Evolutionary conservation across 2,329 filamentous ascomycete genomes (phyloP).

Genomic region (Sporothrix pallida): DNA sequence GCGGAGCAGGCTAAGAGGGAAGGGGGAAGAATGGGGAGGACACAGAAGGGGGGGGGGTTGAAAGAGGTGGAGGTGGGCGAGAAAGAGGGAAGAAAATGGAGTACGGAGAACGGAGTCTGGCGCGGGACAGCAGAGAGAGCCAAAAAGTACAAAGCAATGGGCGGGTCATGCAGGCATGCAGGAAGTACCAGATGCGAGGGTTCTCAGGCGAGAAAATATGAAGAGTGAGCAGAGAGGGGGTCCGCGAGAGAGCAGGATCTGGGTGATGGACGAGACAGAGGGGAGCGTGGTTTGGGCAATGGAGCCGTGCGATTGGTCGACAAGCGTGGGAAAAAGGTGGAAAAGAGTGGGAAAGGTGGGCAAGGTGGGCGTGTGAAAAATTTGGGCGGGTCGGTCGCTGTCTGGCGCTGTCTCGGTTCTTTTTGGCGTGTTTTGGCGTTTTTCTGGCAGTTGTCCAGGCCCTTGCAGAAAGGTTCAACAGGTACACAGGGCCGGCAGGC

Average conservation of each 20-base stretch:
- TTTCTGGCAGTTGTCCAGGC: conserved; percentile 20
- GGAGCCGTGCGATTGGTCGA: conserved; percentile 29
- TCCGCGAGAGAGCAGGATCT: conserved; percentile 1
- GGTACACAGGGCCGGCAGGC: not conserved
- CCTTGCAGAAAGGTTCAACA: not conserved
- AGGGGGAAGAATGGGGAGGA: conserved; percentile 1
- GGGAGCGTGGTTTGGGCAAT: conserved; percentile 19
- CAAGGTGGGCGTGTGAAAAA: conserved; percentile 28
- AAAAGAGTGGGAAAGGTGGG: conserved; percentile 24
- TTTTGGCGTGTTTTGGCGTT: not conserved
- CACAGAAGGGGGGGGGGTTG: not conserved
- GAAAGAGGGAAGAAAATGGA: conserved; percentile 28
- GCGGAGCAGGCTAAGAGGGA: conserved; percentile 32
- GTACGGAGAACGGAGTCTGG: conserved; percentile 31
- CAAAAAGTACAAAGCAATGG: conserved; percentile 12
- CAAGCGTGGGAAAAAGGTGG: conserved; percentile 26
- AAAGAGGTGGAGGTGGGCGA: conserved; percentile 15
- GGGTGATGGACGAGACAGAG: conserved; percentile 15
- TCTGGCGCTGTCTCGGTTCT: conserved; percentile 16
- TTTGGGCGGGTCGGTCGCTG: conserved; percentile 28
- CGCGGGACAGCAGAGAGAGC: conserved; percentile 19
- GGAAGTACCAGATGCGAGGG: conserved; percentile 21
- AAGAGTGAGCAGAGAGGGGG: not conserved
- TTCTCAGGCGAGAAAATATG: not conserved
- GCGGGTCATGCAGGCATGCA: not conserved